Conservation (phyloP, 164 flowering plant species). For the Vitis cinerea region DNA sequence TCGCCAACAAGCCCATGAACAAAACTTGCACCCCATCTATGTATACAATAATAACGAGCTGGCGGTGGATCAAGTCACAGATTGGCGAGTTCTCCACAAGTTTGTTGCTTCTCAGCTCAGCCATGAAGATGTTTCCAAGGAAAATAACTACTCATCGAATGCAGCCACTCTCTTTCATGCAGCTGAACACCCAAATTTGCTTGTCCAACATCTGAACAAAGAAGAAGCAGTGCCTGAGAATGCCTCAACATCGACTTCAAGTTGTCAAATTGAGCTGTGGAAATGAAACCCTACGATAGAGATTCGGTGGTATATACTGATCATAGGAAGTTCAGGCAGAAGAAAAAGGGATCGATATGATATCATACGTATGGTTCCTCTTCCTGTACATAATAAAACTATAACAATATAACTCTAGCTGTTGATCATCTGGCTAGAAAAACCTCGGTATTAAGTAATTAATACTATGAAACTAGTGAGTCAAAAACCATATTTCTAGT, state of each 20-base stretch:
- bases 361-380: neutral
- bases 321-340: constrained; percentile 6
- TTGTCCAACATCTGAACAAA: constrained; percentile 15
- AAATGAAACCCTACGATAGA: constrained; percentile 22
- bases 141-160: constrained; percentile 15
- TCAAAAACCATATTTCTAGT: neutral
- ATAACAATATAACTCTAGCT: neutral
- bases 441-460: constrained; percentile 3
- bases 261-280: constrained; percentile 42
- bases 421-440: too few relatives aligned
- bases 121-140: constrained; percentile 45
- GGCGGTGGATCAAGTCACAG: constrained; percentile 38
- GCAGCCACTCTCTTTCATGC: constrained; percentile 5
- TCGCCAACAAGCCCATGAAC: constrained; percentile 15
- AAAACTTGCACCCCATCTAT: constrained; percentile 10
- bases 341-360: neutral
- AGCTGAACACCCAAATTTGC: neutral
- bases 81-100: constrained; percentile 65
- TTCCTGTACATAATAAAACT: constrained; percentile 26
- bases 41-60: constrained; percentile 14
- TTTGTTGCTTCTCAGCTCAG: constrained; percentile 67
- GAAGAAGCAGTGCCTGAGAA: constrained; percentile 22
- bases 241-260: constrained; percentile 31
- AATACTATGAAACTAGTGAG: neutral
- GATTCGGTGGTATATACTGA: constrained; percentile 3